These are phyloP conservation scores for Mycena capillaripes DNA, from an alignment of 768 basidiomycete species.

Conservation along the genomic window DNA sequence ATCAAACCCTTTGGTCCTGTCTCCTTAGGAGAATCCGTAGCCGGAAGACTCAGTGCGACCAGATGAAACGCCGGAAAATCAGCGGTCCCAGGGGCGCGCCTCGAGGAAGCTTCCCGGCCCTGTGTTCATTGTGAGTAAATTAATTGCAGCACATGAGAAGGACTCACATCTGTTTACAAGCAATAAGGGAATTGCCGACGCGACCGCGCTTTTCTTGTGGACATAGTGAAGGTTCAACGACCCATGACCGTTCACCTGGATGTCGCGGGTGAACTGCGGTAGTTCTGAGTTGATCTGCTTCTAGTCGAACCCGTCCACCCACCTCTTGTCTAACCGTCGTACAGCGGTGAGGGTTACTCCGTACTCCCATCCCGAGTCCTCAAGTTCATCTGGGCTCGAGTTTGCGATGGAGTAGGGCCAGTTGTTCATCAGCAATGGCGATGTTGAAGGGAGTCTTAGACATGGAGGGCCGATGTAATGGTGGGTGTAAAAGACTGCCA, in stretches of 20 bases:
- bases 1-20: slow-evolving; percentile 64
- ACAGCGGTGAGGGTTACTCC: background rate
- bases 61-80: slow-evolving; percentile 72
- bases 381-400: slow-evolving; percentile 3
- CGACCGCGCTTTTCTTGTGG: slow-evolving; percentile 60
- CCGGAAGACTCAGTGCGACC: slow-evolving; percentile 73
- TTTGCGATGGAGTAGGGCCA: background rate
- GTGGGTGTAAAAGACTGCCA: too few relatives aligned
- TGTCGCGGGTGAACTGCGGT: slow-evolving; percentile 6
- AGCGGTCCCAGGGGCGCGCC: slow-evolving; percentile 54
- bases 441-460: background rate
- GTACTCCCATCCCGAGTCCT: background rate
- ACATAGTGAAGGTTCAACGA: slow-evolving; percentile 67
- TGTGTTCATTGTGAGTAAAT: background rate
- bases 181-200: slow-evolving; percentile 68
- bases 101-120: background rate
- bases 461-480: too few relatives aligned
- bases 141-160: background rate
- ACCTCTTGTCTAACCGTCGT: background rate
- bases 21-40: slow-evolving; percentile 71
- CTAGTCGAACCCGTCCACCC: background rate
- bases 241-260: background rate
- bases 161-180: slow-evolving; percentile 70
- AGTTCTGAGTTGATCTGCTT: background rate
- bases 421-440: background rate